Evolutionary conservation across 129 eudicot genomes (phyloP).

Genomic region (Heracleum sosnowskyi): DNA sequence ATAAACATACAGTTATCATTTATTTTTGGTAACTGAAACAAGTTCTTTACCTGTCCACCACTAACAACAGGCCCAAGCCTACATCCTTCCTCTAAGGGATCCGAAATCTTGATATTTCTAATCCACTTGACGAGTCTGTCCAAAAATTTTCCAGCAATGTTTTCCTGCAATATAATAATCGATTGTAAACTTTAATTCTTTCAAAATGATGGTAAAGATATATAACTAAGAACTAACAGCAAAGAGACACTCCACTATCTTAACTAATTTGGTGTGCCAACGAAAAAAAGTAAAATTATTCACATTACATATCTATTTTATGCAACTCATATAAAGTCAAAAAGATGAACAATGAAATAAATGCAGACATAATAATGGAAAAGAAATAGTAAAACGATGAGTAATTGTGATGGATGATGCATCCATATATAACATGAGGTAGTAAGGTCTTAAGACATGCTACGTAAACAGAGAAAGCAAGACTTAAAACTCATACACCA

Average conservation of each 20-base stretch:
- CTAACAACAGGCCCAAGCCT: slow-evolving; percentile 95
- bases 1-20: not conserved
- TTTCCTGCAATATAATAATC: slow-evolving; percentile 52
- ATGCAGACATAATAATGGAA: not conserved
- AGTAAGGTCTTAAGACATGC: not conserved
- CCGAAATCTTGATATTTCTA: slow-evolving; percentile 80
- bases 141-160: slow-evolving; percentile 69
- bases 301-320: not conserved
- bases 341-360: not conserved
- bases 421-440: not conserved
- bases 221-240: not conserved
- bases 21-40: not conserved
- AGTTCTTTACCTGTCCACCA: slow-evolving; percentile 63
- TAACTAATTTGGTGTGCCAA: not conserved
- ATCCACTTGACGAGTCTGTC: slow-evolving; percentile 83
- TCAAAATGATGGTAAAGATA: not conserved
- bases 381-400: not conserved
- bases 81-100: slow-evolving; percentile 95
- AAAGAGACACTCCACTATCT: not conserved
- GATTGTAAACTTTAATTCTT: not conserved
- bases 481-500: not conserved
- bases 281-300: not conserved
- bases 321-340: not conserved
- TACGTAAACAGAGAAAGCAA: not conserved
- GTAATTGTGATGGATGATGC: not conserved